phyloP scores from a whole-genome alignment of 2,329 filamentous ascomycete genomes.

The Coccinonectria pachysandricola region DNA sequence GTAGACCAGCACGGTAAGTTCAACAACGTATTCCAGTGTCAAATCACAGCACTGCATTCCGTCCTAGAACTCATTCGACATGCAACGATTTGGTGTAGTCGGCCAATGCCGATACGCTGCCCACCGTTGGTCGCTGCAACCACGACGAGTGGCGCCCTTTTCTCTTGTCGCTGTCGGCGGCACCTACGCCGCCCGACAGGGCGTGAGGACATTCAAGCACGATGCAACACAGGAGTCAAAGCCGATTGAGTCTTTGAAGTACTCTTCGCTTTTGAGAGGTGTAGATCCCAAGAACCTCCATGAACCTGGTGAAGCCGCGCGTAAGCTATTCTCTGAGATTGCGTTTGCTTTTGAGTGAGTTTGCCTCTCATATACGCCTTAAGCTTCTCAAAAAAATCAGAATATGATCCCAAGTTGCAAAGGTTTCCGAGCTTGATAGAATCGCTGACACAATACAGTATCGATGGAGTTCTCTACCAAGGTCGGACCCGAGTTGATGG shows the following conservation, averaged over 20 bases:
- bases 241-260: slow-evolving; percentile 12
- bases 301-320: slow-evolving; percentile 12
- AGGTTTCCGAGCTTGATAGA: neutral
- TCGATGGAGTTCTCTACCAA: slow-evolving; percentile 91
- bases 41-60: no score
- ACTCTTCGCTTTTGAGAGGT: no score
- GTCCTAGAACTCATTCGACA: no score
- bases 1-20: no score
- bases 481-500: slow-evolving; percentile 69
- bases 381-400: neutral
- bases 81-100: slow-evolving; percentile 16
- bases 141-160: slow-evolving; percentile 8
- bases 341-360: slow-evolving; percentile 30
- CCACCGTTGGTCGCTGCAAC: slow-evolving; percentile 10
- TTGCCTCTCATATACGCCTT: no score
- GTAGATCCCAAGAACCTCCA: slow-evolving; percentile 11
- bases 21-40: no score
- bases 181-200: slow-evolving; percentile 3
- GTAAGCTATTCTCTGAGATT: slow-evolving; percentile 22
- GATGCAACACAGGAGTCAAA: slow-evolving; percentile 10
- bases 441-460: slow-evolving; percentile 31
- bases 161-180: slow-evolving; percentile 3
- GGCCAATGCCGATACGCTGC: slow-evolving; percentile 18
- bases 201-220: slow-evolving; percentile 6
- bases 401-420: neutral